phyloP scores from a whole-genome alignment of 1,284 basidiomycete species.

The Pseudozyma sp. region DNA sequence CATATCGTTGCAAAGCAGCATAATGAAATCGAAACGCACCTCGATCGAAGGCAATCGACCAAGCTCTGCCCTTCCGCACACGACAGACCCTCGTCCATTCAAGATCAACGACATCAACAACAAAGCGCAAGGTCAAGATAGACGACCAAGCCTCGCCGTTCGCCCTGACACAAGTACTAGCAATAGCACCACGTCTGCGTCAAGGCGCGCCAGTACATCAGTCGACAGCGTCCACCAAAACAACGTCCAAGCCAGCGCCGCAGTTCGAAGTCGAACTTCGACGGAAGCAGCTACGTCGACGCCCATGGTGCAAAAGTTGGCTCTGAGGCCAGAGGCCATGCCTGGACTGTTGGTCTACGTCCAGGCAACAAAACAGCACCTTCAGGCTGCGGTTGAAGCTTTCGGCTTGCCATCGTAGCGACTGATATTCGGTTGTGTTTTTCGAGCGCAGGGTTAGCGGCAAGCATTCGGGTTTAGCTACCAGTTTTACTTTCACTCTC shows the following conservation, averaged over 20 bases:
- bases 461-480: no score
- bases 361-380: slow-evolving; percentile 51
- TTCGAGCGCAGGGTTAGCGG: no score
- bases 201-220: slow-evolving; percentile 19
- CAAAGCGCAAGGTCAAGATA: neutral
- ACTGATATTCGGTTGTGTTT: no score
- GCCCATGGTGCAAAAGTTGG: slow-evolving; percentile 36
- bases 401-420: neutral
- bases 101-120: neutral
- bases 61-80: neutral
- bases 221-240: slow-evolving; percentile 16
- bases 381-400: slow-evolving; percentile 42
- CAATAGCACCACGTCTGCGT: neutral
- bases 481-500: no score
- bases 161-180: neutral
- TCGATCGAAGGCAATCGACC: slow-evolving; percentile 10
- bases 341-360: slow-evolving; percentile 53
- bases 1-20: slow-evolving; percentile 18
- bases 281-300: slow-evolving; percentile 2
- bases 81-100: neutral
- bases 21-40: slow-evolving; percentile 7
- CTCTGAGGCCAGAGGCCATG: slow-evolving; percentile 56
- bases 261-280: slow-evolving; percentile 10
- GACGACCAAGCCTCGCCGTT: slow-evolving; percentile 3
- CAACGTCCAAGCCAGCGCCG: neutral